Conservation (phyloP, 176 grass and related monocot genomes). For the Canna indica region DNA sequence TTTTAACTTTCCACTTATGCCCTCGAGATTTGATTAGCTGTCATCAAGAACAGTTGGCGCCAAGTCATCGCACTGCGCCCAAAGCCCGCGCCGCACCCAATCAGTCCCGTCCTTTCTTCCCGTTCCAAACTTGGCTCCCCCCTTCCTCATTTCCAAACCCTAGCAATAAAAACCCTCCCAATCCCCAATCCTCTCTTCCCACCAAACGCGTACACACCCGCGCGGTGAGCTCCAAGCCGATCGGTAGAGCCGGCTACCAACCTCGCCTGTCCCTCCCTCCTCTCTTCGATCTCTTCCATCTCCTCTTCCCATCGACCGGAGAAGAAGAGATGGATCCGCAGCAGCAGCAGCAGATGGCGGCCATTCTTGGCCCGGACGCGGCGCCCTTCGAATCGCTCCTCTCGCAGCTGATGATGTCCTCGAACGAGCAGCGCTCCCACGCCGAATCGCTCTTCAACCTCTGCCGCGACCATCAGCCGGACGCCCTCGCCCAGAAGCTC, state of each 20-base stretch:
- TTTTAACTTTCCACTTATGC: no score
- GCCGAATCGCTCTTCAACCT: conserved; percentile 89
- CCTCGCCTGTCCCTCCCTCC: not conserved
- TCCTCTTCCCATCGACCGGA: not conserved
- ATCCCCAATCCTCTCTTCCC: not conserved
- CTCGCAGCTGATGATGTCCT: conserved; percentile 71
- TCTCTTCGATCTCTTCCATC: not conserved
- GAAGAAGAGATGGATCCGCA: conserved; percentile 4
- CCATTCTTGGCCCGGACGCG: not conserved
- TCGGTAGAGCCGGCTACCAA: not conserved
- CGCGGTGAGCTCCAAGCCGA: not conserved
- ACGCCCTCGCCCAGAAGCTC: conserved; percentile 57
- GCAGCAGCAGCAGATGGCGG: conserved; percentile 15
- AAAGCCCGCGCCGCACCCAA: no score
- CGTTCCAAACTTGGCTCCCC: not conserved
- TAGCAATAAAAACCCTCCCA: not conserved
- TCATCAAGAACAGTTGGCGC: no score
- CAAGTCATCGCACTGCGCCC: no score
- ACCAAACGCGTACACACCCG: not conserved
- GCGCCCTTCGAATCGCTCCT: conserved; percentile 54
- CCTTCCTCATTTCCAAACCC: not conserved
- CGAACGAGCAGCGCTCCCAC: conserved; percentile 70
- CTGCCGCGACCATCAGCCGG: conserved; percentile 58
- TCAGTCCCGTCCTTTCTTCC: not conserved
- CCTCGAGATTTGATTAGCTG: no score